Percentiles rank a stretch among this genome's conserved stretches.
phyloP scores from a whole-genome alignment of 2,329 filamentous ascomycete species.

The Clathrospora elynae region DNA sequence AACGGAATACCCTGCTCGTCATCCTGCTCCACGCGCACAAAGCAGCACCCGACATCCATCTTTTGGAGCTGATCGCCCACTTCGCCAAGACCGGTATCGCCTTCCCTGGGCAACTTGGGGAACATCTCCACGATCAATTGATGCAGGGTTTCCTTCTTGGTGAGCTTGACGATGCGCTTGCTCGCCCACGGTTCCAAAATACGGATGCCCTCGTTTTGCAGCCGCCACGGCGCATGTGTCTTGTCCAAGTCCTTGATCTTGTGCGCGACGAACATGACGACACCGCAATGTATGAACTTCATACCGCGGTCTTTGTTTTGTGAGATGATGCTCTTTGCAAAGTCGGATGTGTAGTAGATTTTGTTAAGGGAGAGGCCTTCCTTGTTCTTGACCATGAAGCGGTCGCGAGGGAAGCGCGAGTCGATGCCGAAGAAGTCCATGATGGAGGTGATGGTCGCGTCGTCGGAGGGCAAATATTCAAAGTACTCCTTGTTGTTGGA shows the following conservation, averaged over 20 bases:
- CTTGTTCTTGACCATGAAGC: conserved; percentile 96
- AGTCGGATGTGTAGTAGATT: conserved; percentile 90
- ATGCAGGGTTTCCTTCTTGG: conserved; percentile 76
- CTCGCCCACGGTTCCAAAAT: conserved; percentile 92
- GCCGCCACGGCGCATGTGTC: conserved; percentile 87
- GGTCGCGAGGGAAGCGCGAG: conserved; percentile 80
- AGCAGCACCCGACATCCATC: conserved; percentile 87
- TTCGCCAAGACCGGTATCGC: conserved; percentile 78
- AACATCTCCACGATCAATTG: conserved; percentile 95
- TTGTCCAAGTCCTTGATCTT: conserved; percentile 95
- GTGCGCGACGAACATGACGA: conserved; percentile 80
- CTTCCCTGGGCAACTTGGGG: conserved; percentile 77
- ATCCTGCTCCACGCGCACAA: conserved; percentile 80
- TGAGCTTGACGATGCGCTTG: conserved; percentile 75
- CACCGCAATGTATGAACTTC: conserved; percentile 94
- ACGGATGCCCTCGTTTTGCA: conserved; percentile 91
- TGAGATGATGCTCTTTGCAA: conserved; percentile 82
- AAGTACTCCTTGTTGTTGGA: conserved; percentile 80
- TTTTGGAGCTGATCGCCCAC: conserved; percentile 81
- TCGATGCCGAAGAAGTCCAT: conserved; percentile 85
- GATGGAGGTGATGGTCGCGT: conserved; percentile 77
- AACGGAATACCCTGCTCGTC: conserved; percentile 70
- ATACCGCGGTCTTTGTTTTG: conserved; percentile 89
- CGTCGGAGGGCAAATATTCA: conserved; percentile 79
- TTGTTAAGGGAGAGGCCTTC: conserved; percentile 87